phyloP scores from a whole-genome alignment of 257 asterid species.

The Linderniella brevidens region DNA sequence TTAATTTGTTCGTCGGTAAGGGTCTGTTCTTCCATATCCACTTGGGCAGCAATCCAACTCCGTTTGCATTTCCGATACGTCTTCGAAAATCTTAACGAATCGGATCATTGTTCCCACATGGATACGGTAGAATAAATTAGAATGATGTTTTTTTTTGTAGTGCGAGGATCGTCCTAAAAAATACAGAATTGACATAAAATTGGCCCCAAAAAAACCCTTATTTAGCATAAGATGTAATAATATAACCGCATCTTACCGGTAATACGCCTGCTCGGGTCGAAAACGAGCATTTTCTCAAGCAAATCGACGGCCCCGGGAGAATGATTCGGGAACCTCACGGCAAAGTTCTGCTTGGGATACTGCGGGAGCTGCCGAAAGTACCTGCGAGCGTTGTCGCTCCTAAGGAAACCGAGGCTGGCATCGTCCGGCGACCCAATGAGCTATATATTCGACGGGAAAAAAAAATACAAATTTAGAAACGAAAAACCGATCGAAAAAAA shows the following conservation, averaged over 20 bases:
- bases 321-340: slow-evolving; percentile 26
- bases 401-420: slow-evolving; percentile 44
- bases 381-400: slow-evolving; percentile 40
- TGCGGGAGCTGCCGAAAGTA: slow-evolving; percentile 45
- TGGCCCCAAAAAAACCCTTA: too few relatives aligned
- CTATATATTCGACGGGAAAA: slow-evolving; percentile 15
- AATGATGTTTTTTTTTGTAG: too few relatives aligned
- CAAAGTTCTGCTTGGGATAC: slow-evolving; percentile 36
- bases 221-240: not conserved
- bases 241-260: slow-evolving; percentile 19
- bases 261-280: slow-evolving; percentile 41
- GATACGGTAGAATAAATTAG: too few relatives aligned
- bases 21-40: too few relatives aligned
- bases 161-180: too few relatives aligned
- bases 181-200: too few relatives aligned
- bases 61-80: too few relatives aligned
- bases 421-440: slow-evolving; percentile 47
- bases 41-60: too few relatives aligned
- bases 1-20: too few relatives aligned
- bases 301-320: slow-evolving; percentile 45
- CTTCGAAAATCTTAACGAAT: too few relatives aligned
- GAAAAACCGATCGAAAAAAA: not conserved
- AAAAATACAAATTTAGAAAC: not conserved
- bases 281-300: slow-evolving; percentile 40
- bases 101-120: too few relatives aligned